Evolutionary conservation across 331 rosid genomes (phyloP).

Genomic region (Cucumis variabilis): DNA sequence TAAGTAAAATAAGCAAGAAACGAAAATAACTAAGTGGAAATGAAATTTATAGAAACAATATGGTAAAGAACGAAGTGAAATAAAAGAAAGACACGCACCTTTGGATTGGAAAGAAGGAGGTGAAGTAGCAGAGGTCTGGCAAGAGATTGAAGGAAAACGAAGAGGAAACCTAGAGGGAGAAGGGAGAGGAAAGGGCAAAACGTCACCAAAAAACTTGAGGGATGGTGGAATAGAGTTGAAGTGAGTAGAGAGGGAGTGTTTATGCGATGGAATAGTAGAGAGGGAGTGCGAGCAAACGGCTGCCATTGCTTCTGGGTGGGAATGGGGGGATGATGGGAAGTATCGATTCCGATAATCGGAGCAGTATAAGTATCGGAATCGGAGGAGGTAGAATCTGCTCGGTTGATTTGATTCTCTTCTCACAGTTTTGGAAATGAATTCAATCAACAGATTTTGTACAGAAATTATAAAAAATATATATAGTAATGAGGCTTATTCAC

Average conservation of each 20-base stretch:
- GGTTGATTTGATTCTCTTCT: not conserved
- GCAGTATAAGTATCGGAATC: not conserved
- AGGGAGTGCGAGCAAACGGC: conserved; percentile 41
- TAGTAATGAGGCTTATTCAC: no score
- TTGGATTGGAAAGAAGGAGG: conserved; percentile 41
- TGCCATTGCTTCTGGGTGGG: conserved; percentile 47
- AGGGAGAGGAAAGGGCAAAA: conserved; percentile 42
- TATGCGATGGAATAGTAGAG: conserved; percentile 43
- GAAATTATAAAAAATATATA: no score
- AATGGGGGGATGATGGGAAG: not conserved
- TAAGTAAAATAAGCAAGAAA: not conserved
- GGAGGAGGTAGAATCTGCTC: not conserved
- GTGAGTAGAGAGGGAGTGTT: conserved; percentile 39
- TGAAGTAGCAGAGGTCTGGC: conserved; percentile 53
- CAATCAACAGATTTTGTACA: not conserved
- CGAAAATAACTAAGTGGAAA: not conserved
- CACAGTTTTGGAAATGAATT: not conserved
- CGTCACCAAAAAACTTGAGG: conserved; percentile 27
- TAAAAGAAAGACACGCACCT: conserved; percentile 29
- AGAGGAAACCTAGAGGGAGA: conserved; percentile 38
- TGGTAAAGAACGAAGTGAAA: not conserved
- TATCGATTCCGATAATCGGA: not conserved
- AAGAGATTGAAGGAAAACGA: conserved; percentile 45
- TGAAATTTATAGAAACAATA: not conserved
- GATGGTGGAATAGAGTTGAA: conserved; percentile 37